Base-by-base conservation (phyloP, 176 grass and related monocot species). In the Thinopyrum elongatum region DNA sequence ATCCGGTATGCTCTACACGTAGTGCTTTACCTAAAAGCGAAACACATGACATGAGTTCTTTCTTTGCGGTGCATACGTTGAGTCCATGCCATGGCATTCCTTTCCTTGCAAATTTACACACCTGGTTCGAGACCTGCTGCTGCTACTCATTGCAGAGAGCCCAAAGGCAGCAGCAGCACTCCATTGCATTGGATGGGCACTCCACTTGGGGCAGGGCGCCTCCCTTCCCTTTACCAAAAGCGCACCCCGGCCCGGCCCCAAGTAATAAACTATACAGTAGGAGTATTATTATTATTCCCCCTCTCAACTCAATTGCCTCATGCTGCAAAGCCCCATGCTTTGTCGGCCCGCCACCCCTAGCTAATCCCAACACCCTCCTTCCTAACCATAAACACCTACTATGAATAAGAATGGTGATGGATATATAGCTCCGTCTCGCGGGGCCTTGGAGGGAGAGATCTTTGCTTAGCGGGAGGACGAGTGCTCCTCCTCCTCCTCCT, bases 301-400 rank as follows among this genome's bases (percentile, higher is more conserved):
- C 21, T 8, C 65, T 73, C 72, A 76, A 76, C 90, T 90, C 91
- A 82, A 93, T 90, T 95, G 89, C 90, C 63, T 95, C 88, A 95
- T 90, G 90, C 87, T 92, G 89, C 85, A 86, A 92, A 88, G 90
- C 89, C 81, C 92, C 93, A 95, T 92, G 90, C 93, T 95, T 90
- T 95, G 93, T 95, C 93, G 90, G 86, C 44, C 80, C 41, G 19
- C 55, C 7, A 83, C 83, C 73, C 61, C 49, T 65, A 57, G 49
- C 35, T 51, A 83, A 86, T 57, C 73, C 30, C 26, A 26, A 23
- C 70, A 74, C 11, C 28, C 60, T 28, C 42, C 12, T 14, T 47
- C 41, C 21, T 22, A 3, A 58, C 21, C 6, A 58, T 9, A 58
- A 58, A 21, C 55, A 22, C 55, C 19, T 58, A 44, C 2, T 46